phyloP scores from a whole-genome alignment of 2,329 filamentous ascomycete genomes.

The Phyllosticta capitalensis region DNA sequence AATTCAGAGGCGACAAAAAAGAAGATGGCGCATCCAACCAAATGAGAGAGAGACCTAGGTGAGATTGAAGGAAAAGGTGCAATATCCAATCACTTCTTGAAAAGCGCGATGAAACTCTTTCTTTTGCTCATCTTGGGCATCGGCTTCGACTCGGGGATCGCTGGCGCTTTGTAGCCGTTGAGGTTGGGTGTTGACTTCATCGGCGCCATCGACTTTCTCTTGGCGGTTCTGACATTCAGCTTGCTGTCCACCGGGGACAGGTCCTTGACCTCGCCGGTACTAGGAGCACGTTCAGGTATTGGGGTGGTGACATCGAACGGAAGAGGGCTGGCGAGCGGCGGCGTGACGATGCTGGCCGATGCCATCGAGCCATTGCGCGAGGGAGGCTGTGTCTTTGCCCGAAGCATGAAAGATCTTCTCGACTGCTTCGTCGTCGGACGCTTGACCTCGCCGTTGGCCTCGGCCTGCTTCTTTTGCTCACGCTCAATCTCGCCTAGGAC shows the following conservation, averaged over 20 bases:
- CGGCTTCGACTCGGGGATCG: conserved; percentile 22
- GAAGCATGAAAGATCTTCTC: conserved; percentile 21
- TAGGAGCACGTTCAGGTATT: conserved; percentile 12
- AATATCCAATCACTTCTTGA: conserved; percentile 22
- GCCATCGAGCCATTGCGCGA: conserved; percentile 25
- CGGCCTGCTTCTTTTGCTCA: conserved; percentile 37
- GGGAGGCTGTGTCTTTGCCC: conserved; percentile 29
- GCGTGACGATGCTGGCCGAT: conserved; percentile 19
- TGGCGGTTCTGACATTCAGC: conserved; percentile 14
- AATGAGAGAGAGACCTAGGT: background rate
- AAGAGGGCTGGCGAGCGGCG: conserved; percentile 25
- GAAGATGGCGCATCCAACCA: background rate
- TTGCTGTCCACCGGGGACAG: conserved; percentile 17
- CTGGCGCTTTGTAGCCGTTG: conserved; percentile 16
- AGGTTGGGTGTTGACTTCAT: conserved; percentile 13
- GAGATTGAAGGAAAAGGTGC: background rate
- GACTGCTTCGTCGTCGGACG: conserved; percentile 30
- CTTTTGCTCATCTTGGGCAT: conserved; percentile 34
- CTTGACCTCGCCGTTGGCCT: conserved; percentile 34
- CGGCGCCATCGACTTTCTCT: conserved; percentile 10
- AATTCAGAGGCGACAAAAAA: background rate
- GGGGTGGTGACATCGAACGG: conserved; percentile 27
- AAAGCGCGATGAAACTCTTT: conserved; percentile 38
- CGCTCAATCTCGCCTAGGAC: conserved; percentile 58
- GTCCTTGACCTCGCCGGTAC: background rate